A percentile compares a stretch with the other conserved stretches of the same genome.
These are phyloP conservation scores for Penicillium janthinellum DNA, from an alignment of 2,329 filamentous ascomycete species.

Conservation along the genomic window DNA sequence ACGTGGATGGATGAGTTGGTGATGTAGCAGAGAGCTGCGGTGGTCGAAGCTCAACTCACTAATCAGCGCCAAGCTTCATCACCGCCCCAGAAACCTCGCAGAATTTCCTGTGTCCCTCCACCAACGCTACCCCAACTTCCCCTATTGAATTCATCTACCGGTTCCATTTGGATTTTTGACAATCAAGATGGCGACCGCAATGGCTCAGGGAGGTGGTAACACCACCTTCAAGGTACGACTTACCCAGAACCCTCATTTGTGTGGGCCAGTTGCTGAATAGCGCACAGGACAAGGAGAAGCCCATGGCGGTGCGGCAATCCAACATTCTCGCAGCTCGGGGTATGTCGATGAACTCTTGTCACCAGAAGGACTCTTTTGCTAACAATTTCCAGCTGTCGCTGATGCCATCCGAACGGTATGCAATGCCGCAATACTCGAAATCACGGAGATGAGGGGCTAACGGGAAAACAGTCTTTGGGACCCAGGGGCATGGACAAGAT, in stretches of 20 bases:
- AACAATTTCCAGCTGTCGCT: conserved; percentile 71
- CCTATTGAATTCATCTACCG: conserved; percentile 25
- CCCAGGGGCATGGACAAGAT: conserved; percentile 99
- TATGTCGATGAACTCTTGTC: conserved; percentile 45
- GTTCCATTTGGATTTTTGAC: conserved; percentile 31
- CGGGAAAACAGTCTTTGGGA: conserved; percentile 68
- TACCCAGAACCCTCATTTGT: conserved; percentile 26
- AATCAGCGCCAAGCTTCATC: conserved; percentile 45
- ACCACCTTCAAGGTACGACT: conserved; percentile 65
- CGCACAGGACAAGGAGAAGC: conserved; percentile 87
- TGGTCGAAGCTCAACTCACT: conserved; percentile 40
- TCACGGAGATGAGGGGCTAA: conserved; percentile 43
- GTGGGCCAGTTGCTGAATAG: conserved; percentile 44
- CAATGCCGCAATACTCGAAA: conserved; percentile 14
- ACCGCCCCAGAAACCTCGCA: conserved; percentile 43
- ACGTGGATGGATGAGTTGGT: conserved; percentile 21
- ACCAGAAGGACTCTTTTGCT: conserved; percentile 23
- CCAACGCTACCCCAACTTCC: conserved; percentile 25
- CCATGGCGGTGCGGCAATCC: conserved; percentile 89
- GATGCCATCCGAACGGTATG: conserved; percentile 89
- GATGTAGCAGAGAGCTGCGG: conserved; percentile 40
- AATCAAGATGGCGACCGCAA: conserved; percentile 54
- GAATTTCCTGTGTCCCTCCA: conserved; percentile 41
- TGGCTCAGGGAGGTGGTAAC: conserved; percentile 57
- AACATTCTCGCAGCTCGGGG: conserved; percentile 98